Evolutionary conservation across 805 yeast species (phyloP), one percentile per base, ranked within the genome.

Genomic region (Vanderwaltozyma yarrowii): DNA sequence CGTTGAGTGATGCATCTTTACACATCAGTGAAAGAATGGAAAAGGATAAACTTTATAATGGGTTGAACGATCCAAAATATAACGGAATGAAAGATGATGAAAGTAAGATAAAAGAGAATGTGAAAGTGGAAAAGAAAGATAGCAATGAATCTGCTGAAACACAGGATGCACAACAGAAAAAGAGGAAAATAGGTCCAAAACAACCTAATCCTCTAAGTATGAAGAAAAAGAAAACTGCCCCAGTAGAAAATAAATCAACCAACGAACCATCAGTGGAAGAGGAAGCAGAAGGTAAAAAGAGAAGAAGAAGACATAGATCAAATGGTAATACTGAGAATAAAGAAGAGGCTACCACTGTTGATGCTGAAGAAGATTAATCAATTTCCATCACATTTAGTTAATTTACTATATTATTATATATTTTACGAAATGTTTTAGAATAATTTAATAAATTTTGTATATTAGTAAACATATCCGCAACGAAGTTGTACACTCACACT

Each of bases 131-230:
- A n/a, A n/a, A n/a, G n/a, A n/a, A n/a, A n/a, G n/a, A n/a, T n/a
- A n/a, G n/a, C n/a, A n/a, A n/a, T n/a, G n/a, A n/a, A n/a, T n/a
- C n/a, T n/a, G 3, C 40, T 34, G 37, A 68, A 69, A 54, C 76
- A 6, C 11, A 6, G 14, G 30, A 11, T 8, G 32, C 51, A 13
- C 17, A 20, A 32, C 5, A 37, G 33, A 69, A 73, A 56, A 78
- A 75, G 60, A 70, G 74, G 43, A 75, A 38, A 19, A 43, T 67
- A 49, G 87, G 88, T 3, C 80, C 86, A 10, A 81, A 77, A 49
- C 88, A 73, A 23, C 95, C 96, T 6, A 89, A 89, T 56, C 96
- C 97, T 1, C 65, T 89, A 50, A 87, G 96, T 64, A 66, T 86
- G 37, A 87, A 85, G 64, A 86, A 80, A 68, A 80, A 78, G 16